Conservation (phyloP, 2,329 filamentous ascomycete genomes). For the Monosporascus sp. region DNA sequence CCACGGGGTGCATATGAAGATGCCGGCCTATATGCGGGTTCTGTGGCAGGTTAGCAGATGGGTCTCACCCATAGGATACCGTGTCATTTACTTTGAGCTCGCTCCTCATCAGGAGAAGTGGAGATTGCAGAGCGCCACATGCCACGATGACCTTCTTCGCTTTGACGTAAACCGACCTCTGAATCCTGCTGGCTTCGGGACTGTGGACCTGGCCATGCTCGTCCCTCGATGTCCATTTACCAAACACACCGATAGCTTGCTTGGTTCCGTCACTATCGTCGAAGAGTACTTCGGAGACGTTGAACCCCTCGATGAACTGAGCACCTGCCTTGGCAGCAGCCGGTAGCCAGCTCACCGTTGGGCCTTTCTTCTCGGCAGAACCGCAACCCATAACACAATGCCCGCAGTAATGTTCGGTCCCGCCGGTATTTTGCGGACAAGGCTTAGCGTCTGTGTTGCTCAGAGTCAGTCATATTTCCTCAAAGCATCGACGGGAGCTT, state of each 20-base stretch:
- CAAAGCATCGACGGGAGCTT: too few relatives aligned
- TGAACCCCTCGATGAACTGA: slow-evolving; percentile 77
- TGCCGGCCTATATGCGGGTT: slow-evolving; percentile 80
- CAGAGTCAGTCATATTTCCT: background rate
- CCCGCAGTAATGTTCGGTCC: slow-evolving; percentile 69
- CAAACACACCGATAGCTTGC: slow-evolving; percentile 65
- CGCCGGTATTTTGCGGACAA: slow-evolving; percentile 76
- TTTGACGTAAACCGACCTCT: slow-evolving; percentile 62
- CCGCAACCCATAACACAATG: slow-evolving; percentile 57
- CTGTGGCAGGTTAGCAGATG: slow-evolving; percentile 22
- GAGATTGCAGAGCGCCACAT: slow-evolving; percentile 70
- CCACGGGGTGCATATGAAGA: slow-evolving; percentile 74
- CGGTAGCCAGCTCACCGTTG: slow-evolving; percentile 69
- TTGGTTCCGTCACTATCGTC: slow-evolving; percentile 43
- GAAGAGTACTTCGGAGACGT: slow-evolving; percentile 67
- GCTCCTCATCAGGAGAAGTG: slow-evolving; percentile 70
- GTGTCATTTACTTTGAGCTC: slow-evolving; percentile 56
- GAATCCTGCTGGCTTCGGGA: slow-evolving; percentile 39
- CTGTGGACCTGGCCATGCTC: slow-evolving; percentile 52
- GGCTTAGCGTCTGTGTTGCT: slow-evolving; percentile 40
- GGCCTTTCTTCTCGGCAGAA: slow-evolving; percentile 71
- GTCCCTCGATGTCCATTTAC: slow-evolving; percentile 71
- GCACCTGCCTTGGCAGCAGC: slow-evolving; percentile 75
- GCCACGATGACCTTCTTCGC: slow-evolving; percentile 80
- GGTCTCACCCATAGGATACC: background rate